phyloP scores from a whole-genome alignment of 1,139 yeast species.

The Magnusiomyces magnusii region DNA sequence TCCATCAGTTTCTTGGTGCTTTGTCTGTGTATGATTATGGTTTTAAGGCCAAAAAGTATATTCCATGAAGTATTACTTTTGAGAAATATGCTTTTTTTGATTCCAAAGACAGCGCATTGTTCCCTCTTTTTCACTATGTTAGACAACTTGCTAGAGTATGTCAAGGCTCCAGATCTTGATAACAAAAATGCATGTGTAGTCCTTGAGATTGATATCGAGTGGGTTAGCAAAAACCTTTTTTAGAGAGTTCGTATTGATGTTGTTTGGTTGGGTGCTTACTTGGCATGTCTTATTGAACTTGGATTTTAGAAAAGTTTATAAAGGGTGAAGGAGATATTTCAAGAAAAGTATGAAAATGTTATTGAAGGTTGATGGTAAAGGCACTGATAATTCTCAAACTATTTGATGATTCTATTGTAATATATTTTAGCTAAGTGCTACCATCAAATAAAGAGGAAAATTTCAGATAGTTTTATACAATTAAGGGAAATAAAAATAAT shows the following conservation, averaged over 20 bases:
- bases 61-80: conserved; percentile 66
- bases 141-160: conserved; percentile 81
- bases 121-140: conserved; percentile 90
- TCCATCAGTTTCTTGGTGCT: conserved; percentile 64
- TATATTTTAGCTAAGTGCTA: too few relatives aligned
- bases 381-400: too few relatives aligned
- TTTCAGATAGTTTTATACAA: too few relatives aligned
- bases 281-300: conserved; percentile 67
- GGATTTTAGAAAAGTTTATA: conserved; percentile 66
- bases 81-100: conserved; percentile 70
- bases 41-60: conserved; percentile 56
- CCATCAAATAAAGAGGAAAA: too few relatives aligned
- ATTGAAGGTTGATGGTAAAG: conserved; percentile 81
- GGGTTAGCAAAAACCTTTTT: conserved; percentile 61
- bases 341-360: conserved; percentile 58
- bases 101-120: conserved; percentile 74
- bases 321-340: conserved; percentile 48
- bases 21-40: conserved; percentile 66
- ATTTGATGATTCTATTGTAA: too few relatives aligned
- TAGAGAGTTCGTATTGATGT: conserved; percentile 65
- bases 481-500: too few relatives aligned
- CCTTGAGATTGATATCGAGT: conserved; percentile 49
- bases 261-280: conserved; percentile 62
- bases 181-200: conserved; percentile 68
- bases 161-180: conserved; percentile 93